Base-by-base conservation (phyloP, 768 basidiomycete genomes). In the Lactarius tabidus region DNA sequence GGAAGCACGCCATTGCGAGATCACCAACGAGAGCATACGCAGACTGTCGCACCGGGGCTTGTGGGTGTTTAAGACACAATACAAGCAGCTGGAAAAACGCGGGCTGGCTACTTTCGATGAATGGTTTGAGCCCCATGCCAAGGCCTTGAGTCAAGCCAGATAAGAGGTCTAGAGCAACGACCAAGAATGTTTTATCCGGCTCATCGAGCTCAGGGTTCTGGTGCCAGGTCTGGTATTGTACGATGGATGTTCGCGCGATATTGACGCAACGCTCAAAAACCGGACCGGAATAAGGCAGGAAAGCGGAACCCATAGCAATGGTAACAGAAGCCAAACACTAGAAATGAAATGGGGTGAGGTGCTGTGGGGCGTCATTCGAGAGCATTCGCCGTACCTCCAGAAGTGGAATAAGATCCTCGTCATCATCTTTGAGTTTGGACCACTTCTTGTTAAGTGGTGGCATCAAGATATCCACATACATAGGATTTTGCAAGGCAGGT, bases 1-100 rank as follows among this genome's bases (percentile, higher is more conserved):
- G 75, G 79, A 98, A 98, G 79, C 94, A 96, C 52, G 91, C 90
- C 85, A 99, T 98, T 3, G 97, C 96, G 77, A 98, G 84, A 75
- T 99, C 97, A 29, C 97, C 97, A 36, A 99, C 91, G 12, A 99
- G 86, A n/a, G 97, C 97, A 75, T 98, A 97, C 18, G 94, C 95
- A 1, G 93, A 95, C 76, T 98, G 97, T 61, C 96, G 84, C 9
- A 99, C 94, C 1, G 95, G 88, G 14, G 96, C 91, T 75, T 98
- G 94, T 28, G 94, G 95, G 77, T 98, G 95, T 78, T 94, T 94
- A 56, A 99, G 79, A 76, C 96, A 98, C 57, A 92, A 81, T 1
- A 90, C 89, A 59, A 99, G 83, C 65, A 98, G 77, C 60, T 84
- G 79, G 56, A 99, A 82, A 41, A 98, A 81, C 53, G 86, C 89